Base-by-base conservation (phyloP, 2,329 filamentous ascomycete species). In the Scedosporium boydii region DNA sequence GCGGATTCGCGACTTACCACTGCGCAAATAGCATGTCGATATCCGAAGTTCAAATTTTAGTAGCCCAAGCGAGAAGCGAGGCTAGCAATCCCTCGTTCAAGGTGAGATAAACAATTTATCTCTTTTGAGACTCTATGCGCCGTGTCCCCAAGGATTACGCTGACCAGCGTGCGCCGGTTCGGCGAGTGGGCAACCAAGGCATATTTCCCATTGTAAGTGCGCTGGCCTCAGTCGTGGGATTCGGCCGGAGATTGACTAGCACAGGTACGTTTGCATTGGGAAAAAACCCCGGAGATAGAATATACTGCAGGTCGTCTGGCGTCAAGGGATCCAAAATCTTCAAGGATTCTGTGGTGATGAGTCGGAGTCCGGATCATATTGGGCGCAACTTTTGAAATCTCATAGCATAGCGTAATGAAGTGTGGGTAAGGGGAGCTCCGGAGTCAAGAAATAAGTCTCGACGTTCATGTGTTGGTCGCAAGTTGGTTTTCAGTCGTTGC, bases 201-300 rank as follows among this genome's bases (percentile, higher is more conserved):
- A 38, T 87, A 87, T 69, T 87, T 87, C 64, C 82, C 82, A 53
- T 69, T 87, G 80, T 87, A 73, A 78, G 82, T 78, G 14, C 14
- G 23, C 18, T 38, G 44, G 26, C 16, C 44, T 16, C 21, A 60
- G 23, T 12, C 18, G 12, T n/a, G 23, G 38, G 41, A 18, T 21
- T 4, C 48, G 16, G 3, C 41, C 29, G 46, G 34, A 55, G 41
- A 48, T 60, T 58, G n/a, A 56, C 41, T 3, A 27, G n/a, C 29
- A 6, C 59, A 86, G 83, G 65, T 86, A 87, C 69, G 81, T 87
- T 44, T 86, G 82, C 65, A 86, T 87, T 67, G 85, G 84, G 59
- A 78, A 79, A 65, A 87, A 87, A 66, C 80, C 82, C 62, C 75
- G 72, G 7, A 53, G 60, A 14, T 62, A 38, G 34, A 38, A 38